phyloP scores from a whole-genome alignment of 73 alveolate genomes.

The Breviolum minutum region DNA sequence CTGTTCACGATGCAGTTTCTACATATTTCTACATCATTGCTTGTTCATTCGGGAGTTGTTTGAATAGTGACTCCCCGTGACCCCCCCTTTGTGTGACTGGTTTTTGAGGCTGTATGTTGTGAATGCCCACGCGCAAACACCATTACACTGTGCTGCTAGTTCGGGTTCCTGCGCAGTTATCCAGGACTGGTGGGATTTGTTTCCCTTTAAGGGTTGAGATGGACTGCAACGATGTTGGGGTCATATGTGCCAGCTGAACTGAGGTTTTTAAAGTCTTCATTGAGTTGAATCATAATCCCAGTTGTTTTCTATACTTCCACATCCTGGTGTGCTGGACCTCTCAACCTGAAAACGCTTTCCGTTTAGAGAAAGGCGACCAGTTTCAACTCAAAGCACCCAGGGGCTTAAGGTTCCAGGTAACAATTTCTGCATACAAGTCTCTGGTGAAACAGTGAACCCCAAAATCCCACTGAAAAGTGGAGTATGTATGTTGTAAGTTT shows the following conservation, averaged over 20 bases:
- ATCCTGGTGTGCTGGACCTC: too few relatives aligned
- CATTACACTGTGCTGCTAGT: conserved; percentile 64
- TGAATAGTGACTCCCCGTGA: too few relatives aligned
- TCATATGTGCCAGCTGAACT: background rate
- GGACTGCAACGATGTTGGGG: background rate
- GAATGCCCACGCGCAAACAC: conserved; percentile 44
- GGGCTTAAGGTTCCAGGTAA: too few relatives aligned
- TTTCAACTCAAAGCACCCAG: too few relatives aligned
- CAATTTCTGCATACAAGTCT: too few relatives aligned
- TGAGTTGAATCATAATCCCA: background rate
- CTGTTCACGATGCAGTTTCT: too few relatives aligned
- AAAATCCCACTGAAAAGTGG: too few relatives aligned
- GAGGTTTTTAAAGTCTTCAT: background rate
- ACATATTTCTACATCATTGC: background rate
- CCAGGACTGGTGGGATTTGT: background rate
- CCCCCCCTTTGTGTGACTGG: background rate
- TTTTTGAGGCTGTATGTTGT: conserved; percentile 34
- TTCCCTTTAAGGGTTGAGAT: background rate
- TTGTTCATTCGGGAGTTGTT: background rate
- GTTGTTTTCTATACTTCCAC: background rate
- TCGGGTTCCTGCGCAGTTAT: conserved; percentile 62
- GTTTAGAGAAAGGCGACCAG: background rate
- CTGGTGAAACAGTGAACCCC: too few relatives aligned
- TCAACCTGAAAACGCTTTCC: background rate
- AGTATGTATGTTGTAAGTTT: too few relatives aligned